Evolutionary conservation across 306 rosid species (phyloP).

Genomic region (Cercis canadensis): DNA sequence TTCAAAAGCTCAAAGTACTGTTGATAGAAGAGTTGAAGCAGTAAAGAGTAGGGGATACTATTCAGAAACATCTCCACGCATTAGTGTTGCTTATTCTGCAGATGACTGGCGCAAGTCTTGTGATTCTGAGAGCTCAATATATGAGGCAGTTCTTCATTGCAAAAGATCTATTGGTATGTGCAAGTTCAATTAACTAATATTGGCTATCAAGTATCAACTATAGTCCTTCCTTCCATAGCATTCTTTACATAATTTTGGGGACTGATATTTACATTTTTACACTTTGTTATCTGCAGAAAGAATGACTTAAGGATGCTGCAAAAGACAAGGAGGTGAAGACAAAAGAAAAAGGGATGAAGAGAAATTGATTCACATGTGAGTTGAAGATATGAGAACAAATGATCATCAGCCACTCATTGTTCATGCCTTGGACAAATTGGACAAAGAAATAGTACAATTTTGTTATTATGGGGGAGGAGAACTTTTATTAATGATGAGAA

Average conservation of each 20-base stretch:
- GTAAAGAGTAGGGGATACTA: conserved; percentile 63
- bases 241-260: background rate
- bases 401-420: conserved; percentile 64
- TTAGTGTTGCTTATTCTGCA: conserved; percentile 74
- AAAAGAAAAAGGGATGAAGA: conserved; percentile 18
- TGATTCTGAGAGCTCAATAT: conserved; percentile 94
- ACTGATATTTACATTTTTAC: conserved; percentile 19
- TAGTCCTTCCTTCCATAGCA: background rate
- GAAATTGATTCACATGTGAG: conserved; percentile 52
- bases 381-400: conserved; percentile 44
- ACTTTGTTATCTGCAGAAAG: conserved; percentile 52
- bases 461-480: conserved; percentile 39
- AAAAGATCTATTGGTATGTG: conserved; percentile 86
- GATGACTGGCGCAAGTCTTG: conserved; percentile 87
- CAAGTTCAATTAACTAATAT: background rate
- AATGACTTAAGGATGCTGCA: conserved; percentile 43
- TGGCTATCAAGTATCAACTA: too few relatives aligned
- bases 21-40: conserved; percentile 54
- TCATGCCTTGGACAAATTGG: conserved; percentile 32
- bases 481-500: conserved; percentile 31
- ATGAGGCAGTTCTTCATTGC: conserved; percentile 99
- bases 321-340: conserved; percentile 34
- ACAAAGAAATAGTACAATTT: conserved; percentile 38
- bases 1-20: conserved; percentile 49
- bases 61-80: conserved; percentile 73